These are phyloP conservation scores for Plantago ovata DNA, from an alignment of 257 asterid species.

Conservation along the genomic window DNA sequence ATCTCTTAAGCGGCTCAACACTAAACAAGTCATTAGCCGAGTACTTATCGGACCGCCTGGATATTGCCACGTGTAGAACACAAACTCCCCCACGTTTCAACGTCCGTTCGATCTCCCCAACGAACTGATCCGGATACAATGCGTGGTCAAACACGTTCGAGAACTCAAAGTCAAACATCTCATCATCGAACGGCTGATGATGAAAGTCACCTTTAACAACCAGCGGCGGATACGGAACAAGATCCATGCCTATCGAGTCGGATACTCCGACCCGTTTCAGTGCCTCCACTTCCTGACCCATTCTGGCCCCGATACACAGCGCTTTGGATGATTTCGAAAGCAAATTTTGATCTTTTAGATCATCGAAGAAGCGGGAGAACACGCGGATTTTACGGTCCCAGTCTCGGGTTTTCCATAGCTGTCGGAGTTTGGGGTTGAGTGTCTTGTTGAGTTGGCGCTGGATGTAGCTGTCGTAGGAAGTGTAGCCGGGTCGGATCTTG, in stretches of 20 bases:
- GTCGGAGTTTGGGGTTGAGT: slow-evolving; percentile 54
- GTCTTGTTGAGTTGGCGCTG: slow-evolving; percentile 68
- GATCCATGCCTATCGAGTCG: slow-evolving; percentile 58
- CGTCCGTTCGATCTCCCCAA: slow-evolving; percentile 76
- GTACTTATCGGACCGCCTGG: slow-evolving; percentile 54
- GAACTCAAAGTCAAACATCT: slow-evolving; percentile 56
- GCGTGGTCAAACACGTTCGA: slow-evolving; percentile 80
- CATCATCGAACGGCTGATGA: slow-evolving; percentile 56
- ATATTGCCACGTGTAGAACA: slow-evolving; percentile 61
- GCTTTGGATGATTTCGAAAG: slow-evolving; percentile 39
- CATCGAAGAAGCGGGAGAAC: slow-evolving; percentile 41
- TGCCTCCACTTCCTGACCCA: slow-evolving; percentile 79
- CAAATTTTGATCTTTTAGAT: slow-evolving; percentile 28
- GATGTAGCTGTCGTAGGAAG: slow-evolving; percentile 53
- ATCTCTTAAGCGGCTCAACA: slow-evolving; percentile 53
- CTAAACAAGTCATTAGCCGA: slow-evolving; percentile 76
- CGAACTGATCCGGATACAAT: slow-evolving; percentile 57
- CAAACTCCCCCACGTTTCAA: slow-evolving; percentile 52
- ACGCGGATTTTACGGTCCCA: slow-evolving; percentile 62
- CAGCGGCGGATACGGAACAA: slow-evolving; percentile 74
- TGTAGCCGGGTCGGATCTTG: slow-evolving; percentile 59
- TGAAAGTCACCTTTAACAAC: slow-evolving; percentile 66
- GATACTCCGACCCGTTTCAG: slow-evolving; percentile 51
- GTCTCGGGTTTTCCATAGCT: slow-evolving; percentile 63
- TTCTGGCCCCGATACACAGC: slow-evolving; percentile 59